These are phyloP conservation scores for Lactarius akahatsu DNA, from an alignment of 768 basidiomycete genomes.

Conservation along the genomic window DNA sequence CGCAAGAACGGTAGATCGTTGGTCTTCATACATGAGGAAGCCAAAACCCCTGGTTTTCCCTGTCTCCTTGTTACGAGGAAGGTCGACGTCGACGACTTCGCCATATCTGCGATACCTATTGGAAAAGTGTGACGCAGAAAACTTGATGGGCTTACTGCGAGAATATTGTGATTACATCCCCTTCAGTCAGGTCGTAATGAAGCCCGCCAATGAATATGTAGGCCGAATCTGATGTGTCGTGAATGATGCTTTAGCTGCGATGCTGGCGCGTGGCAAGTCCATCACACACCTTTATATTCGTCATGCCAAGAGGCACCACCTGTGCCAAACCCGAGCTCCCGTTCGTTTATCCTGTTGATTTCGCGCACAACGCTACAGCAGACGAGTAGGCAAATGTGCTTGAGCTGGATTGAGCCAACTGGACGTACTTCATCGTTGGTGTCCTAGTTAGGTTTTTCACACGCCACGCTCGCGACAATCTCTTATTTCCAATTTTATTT, in stretches of 20 bases:
- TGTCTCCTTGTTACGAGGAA: slow-evolving; percentile 92
- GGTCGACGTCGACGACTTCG: slow-evolving; percentile 92
- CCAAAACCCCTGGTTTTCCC: slow-evolving; percentile 90
- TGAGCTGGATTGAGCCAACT: background rate
- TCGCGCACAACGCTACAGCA: slow-evolving; percentile 78
- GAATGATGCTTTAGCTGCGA: slow-evolving; percentile 6
- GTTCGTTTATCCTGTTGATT: slow-evolving; percentile 91
- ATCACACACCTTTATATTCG: slow-evolving; percentile 74
- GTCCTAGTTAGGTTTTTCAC: slow-evolving; percentile 10
- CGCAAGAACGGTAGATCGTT: slow-evolving; percentile 91
- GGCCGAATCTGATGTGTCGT: slow-evolving; percentile 69
- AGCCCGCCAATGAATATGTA: slow-evolving; percentile 94
- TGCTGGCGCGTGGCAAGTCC: background rate
- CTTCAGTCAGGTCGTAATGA: slow-evolving; percentile 87
- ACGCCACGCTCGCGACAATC: slow-evolving; percentile 24
- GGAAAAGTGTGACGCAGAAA: slow-evolving; percentile 7
- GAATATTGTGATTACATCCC: slow-evolving; percentile 95
- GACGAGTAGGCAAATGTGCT: slow-evolving; percentile 23
- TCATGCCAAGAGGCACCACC: slow-evolving; percentile 89
- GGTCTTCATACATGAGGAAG: slow-evolving; percentile 99
- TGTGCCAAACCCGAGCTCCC: slow-evolving; percentile 77
- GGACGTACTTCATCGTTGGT: slow-evolving; percentile 66
- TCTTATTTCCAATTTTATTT: slow-evolving; percentile 11
- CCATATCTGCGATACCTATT: slow-evolving; percentile 64
- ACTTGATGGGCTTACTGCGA: slow-evolving; percentile 72